Conservation (phyloP, 1,284 basidiomycete species). For the Heterobasidion occidentale region DNA sequence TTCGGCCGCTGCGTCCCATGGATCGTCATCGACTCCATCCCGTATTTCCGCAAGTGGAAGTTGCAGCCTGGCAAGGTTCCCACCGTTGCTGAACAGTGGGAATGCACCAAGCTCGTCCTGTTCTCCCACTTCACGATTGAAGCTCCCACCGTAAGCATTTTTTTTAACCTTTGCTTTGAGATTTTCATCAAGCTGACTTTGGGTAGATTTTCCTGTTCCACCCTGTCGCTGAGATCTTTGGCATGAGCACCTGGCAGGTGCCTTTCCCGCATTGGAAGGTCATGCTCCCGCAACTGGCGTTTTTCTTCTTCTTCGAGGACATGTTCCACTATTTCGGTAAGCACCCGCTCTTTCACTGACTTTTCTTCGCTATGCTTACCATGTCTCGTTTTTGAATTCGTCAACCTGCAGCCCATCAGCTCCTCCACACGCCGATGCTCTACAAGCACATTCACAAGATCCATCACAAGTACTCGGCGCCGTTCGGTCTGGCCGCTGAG, state of each 20-base stretch:
- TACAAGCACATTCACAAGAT: slow-evolving; percentile 99
- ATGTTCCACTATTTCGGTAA: slow-evolving; percentile 79
- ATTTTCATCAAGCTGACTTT: background rate
- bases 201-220: slow-evolving; percentile 95
- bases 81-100: slow-evolving; percentile 83
- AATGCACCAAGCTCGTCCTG: slow-evolving; percentile 92
- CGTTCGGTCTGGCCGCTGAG: slow-evolving; percentile 96
- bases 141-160: slow-evolving; percentile 68
- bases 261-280: slow-evolving; percentile 75
- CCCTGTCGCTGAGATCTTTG: slow-evolving; percentile 84
- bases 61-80: slow-evolving; percentile 85
- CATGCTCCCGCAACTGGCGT: slow-evolving; percentile 75
- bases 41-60: slow-evolving; percentile 94
- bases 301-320: slow-evolving; percentile 98
- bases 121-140: slow-evolving; percentile 97
- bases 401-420: slow-evolving; percentile 65
- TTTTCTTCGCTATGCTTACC: background rate
- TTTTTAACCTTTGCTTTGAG: background rate
- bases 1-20: slow-evolving; percentile 94
- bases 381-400: slow-evolving; percentile 15
- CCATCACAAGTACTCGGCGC: slow-evolving; percentile 96
- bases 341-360: slow-evolving; percentile 13
- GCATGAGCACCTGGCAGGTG: slow-evolving; percentile 89
- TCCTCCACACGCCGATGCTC: slow-evolving; percentile 82
- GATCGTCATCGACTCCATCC: slow-evolving; percentile 93